A percentile compares a stretch with the other conserved stretches of the same genome.
phyloP scores from a whole-genome alignment of 805 yeast genomes.

The Wickerhamiella siamensis region DNA sequence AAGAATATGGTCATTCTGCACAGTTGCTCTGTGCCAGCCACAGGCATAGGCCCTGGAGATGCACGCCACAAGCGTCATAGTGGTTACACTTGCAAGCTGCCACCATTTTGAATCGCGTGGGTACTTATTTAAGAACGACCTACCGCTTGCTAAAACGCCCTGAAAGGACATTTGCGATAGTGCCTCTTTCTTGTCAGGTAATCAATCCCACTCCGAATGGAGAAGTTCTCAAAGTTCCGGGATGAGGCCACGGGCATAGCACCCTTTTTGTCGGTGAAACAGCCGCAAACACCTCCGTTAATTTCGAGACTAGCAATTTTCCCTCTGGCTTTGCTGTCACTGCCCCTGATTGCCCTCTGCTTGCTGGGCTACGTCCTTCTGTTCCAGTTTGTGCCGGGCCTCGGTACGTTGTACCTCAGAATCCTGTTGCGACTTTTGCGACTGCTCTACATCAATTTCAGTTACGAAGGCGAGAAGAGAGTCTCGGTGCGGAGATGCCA shows the following conservation, averaged over 20 bases:
- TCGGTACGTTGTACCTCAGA: slow-evolving; percentile 7
- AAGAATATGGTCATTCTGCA: slow-evolving; percentile 48
- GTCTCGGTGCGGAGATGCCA: slow-evolving; percentile 27
- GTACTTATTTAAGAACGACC: slow-evolving; percentile 47
- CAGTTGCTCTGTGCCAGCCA: slow-evolving; percentile 46
- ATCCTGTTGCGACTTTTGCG: slow-evolving; percentile 10
- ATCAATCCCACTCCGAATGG: slow-evolving; percentile 35
- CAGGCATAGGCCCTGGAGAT: slow-evolving; percentile 48
- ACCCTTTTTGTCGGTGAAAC: slow-evolving; percentile 51
- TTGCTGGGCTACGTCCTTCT: neutral
- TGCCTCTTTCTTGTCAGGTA: neutral
- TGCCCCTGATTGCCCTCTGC: neutral
- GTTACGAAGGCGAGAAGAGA: slow-evolving; percentile 36
- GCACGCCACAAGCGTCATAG: slow-evolving; percentile 52
- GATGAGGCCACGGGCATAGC: slow-evolving; percentile 86
- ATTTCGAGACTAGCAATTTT: slow-evolving; percentile 68
- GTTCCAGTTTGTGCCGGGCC: slow-evolving; percentile 1
- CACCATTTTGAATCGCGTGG: slow-evolving; percentile 48
- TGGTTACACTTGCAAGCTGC: slow-evolving; percentile 53
- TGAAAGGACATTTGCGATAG: slow-evolving; percentile 3
- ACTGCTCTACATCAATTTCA: slow-evolving; percentile 18
- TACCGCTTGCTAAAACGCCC: slow-evolving; percentile 32
- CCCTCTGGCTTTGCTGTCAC: slow-evolving; percentile 54
- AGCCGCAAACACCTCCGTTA: slow-evolving; percentile 16
- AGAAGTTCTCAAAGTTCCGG: slow-evolving; percentile 68